Base-by-base conservation (phyloP, 2,329 filamentous ascomycete genomes). In the Coniosporium tulheliwenetii region DNA sequence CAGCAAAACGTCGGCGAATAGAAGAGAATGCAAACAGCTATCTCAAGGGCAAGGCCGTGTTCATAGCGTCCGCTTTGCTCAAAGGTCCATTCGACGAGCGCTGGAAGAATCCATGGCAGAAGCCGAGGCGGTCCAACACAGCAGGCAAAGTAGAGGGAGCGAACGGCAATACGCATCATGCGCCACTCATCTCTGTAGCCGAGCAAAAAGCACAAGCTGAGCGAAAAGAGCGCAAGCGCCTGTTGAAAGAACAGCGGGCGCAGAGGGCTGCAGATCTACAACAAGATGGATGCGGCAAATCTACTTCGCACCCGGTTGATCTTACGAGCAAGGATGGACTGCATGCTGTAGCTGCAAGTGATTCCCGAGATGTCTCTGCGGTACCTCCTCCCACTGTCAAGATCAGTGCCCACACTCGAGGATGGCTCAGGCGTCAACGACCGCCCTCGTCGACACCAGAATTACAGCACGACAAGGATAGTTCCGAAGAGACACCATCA, bases 61-160 rank as follows among this genome's bases (percentile, higher is more conserved):
- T 70, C 16, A 63, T 86, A 2, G 54, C 77, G 2, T 79, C 80
- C 10, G 71, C 79, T 5, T 57, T 61, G 5, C 61, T 84, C 2
- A 67, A 61, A 44, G 80, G 79, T 0, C 80, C 79, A 0, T 80
- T 83, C 47, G 64, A 54, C 19, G 40, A 51, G 5, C 44, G 45
- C 31, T 61, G 58, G 57, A 49, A 50, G 38, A 62, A 61, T 38
- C 59, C 59, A 14, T 63, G 58, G 58, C 36, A 36, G 32, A 40
- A 43, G 36, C 19, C 47, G 35, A 33, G 30, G 15, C 35, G 45
- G 9, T 13, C 43, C 37, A 37, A 42, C 40, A 16, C 43, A 30
- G 37, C 37, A 16, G 19, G 44, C 41, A 31, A 32, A 42, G 13
- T 26, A 40, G 2, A 43, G 40, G 41, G 42, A 41, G 10, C 12